Base-by-base conservation (phyloP, 768 basidiomycete genomes). In the Myochromella boudieri region DNA sequence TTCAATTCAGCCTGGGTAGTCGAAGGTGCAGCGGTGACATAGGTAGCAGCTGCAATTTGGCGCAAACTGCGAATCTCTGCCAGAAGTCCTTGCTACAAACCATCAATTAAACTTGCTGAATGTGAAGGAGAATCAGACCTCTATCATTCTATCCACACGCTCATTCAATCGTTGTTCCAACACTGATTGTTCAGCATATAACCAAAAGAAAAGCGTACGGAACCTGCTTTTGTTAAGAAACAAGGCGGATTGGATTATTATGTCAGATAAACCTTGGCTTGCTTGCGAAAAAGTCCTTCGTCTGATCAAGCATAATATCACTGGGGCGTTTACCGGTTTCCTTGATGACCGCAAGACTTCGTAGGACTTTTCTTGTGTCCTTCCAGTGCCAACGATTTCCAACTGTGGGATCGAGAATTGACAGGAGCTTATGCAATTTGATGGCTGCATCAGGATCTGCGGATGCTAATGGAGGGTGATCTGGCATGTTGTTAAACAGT, bases 321-420 rank as follows among this genome's bases (percentile, higher is more conserved):
- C 87, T 91, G 1, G 86, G 73, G 37, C 67, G 72, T 37, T 71
- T 72, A 4, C 84, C 80, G 0, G 76, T 78, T 46, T 91, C 83
- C 67, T 82, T 85, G 46, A 93, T 82, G 22, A 97, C 82, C 33
- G 78, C 74, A 6, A 99, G 64, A 54, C 79, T 90, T 28, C 94
- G 76, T 9, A 90, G 65, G 5, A 97, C 89, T 65, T 97, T 99
- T 25, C 95, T 75, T 0, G 91, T 85, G 57, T 99, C 97, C 53
- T 75, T 78, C 95, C 95, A 98, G 62, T 99, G 97, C 95, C 95
- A 98, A 51, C 94, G 73, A 24, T 74, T 74, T 0, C 88, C 91
- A 36, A 92, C 81, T 0, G 61, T 55, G 0, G 82, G 83, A 57
- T 98, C 97, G 4, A 98, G 72, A 3, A 68, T 60, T 7, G 68